Percentiles rank a stretch among this genome's conserved stretches.
These are phyloP conservation scores for Psidium guajava DNA, from an alignment of 345 rosid species.

Conservation along the genomic window DNA sequence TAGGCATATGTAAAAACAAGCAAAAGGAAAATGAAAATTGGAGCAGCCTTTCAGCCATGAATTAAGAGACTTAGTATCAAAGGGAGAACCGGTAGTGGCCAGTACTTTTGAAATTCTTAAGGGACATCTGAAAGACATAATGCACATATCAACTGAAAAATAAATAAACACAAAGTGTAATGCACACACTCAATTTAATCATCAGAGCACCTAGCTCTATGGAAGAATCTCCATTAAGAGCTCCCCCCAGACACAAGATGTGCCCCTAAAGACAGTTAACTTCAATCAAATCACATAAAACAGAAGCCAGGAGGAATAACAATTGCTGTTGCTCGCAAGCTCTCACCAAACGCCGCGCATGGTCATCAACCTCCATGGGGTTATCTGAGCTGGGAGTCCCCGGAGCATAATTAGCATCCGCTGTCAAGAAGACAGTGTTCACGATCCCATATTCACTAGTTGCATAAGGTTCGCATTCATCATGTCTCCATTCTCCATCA, in stretches of 20 bases:
- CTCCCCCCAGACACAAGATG: background rate
- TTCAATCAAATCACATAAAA: background rate
- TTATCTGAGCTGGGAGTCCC: conserved; percentile 18
- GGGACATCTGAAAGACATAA: background rate
- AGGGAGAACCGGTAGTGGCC: background rate
- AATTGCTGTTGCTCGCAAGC: background rate
- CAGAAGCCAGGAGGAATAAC: background rate
- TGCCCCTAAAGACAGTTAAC: background rate
- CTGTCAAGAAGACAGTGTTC: conserved; percentile 50
- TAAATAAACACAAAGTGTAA: background rate
- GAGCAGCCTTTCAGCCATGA: background rate
- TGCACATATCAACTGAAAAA: background rate
- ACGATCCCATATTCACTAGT: conserved; percentile 51
- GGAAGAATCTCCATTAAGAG: background rate
- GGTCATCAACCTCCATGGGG: conserved; percentile 74
- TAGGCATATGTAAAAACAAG: background rate
- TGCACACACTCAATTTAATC: background rate
- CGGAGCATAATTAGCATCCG: conserved; percentile 33
- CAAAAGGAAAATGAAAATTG: background rate
- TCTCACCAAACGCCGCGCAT: conserved; percentile 39
- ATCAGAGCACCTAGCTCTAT: background rate
- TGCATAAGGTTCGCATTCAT: conserved; percentile 58
- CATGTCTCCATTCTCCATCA: conserved; percentile 93
- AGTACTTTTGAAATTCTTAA: background rate
- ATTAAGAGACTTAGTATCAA: background rate